A percentile compares a stretch with the other conserved stretches of the same genome.
Evolutionary conservation across 768 basidiomycete species (phyloP).

Genomic region (Macrolepiota fuliginosa): DNA sequence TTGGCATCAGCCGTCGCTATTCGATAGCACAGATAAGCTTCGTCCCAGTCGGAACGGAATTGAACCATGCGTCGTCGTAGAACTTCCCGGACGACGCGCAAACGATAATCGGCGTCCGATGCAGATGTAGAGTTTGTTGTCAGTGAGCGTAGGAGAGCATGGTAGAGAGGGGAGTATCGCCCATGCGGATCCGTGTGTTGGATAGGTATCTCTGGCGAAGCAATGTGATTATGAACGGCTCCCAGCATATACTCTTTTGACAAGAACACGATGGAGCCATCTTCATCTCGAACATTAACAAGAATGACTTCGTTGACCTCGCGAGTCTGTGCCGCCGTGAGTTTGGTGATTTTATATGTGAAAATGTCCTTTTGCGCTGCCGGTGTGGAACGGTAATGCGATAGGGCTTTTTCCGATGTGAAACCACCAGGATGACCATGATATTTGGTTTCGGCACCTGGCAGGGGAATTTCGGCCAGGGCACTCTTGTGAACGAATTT

Average conservation of each 20-base stretch:
- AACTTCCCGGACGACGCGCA: not conserved
- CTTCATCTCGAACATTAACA: constrained; percentile 4
- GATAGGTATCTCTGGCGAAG: not conserved
- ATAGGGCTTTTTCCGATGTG: not conserved
- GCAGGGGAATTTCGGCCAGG: constrained; percentile 11
- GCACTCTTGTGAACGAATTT: not conserved
- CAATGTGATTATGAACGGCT: constrained; percentile 8
- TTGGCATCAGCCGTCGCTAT: not conserved
- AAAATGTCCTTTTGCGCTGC: constrained; percentile 19
- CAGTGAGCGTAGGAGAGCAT: not conserved
- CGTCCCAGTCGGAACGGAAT: not conserved
- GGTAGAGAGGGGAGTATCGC: not conserved
- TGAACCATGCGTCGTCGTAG: not conserved
- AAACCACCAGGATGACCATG: not conserved
- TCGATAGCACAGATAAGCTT: not conserved
- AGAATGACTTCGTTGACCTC: constrained; percentile 18
- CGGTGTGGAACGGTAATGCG: constrained; percentile 2
- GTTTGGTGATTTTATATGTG: constrained; percentile 20
- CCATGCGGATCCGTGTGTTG: not conserved
- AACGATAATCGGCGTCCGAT: not conserved
- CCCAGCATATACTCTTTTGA: constrained; percentile 14
- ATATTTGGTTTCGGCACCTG: not conserved
- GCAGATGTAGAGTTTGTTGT: not conserved
- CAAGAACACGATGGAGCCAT: constrained; percentile 17
- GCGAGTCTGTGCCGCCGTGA: constrained; percentile 19